Conservation (phyloP, 768 basidiomycete genomes). For the Hemileccinum impolitum region DNA sequence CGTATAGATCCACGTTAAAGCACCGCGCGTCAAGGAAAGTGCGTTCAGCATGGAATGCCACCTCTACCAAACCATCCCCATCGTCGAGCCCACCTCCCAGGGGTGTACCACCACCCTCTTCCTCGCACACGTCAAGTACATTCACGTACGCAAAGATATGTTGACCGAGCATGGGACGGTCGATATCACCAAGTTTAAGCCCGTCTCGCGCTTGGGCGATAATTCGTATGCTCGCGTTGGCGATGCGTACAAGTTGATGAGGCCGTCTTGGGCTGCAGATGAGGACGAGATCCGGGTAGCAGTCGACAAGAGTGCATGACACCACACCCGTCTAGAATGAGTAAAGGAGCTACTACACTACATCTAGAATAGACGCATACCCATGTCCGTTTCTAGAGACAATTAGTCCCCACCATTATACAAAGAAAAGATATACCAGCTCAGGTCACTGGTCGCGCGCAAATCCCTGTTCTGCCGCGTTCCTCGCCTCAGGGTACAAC, state of each 20-base stretch:
- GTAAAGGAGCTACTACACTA: no score
- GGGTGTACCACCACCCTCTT: constrained; percentile 21
- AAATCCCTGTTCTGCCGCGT: neutral
- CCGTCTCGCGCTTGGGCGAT: constrained; percentile 3
- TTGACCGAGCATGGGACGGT: constrained; percentile 33
- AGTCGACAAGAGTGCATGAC: neutral
- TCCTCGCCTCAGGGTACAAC: constrained; percentile 42
- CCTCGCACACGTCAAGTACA: constrained; percentile 36
- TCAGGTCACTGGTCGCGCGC: constrained; percentile 4
- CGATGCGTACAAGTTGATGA: no score
- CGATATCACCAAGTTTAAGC: constrained; percentile 29
- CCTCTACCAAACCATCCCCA: constrained; percentile 34
- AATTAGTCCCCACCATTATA: neutral
- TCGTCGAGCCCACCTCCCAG: constrained; percentile 30
- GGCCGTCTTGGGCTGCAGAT: no score
- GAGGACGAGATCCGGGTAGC: no score
- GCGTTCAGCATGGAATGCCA: constrained; percentile 49
- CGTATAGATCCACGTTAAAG: constrained; percentile 34
- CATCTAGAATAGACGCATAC: no score
- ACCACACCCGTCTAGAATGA: neutral
- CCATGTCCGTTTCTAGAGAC: neutral
- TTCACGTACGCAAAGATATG: constrained; percentile 42
- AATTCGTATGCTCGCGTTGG: no score
- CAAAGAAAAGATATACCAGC: neutral
- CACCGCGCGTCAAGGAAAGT: constrained; percentile 41